Conservation (phyloP, 2,329 filamentous ascomycete species). For the Lecanicillium sp. region DNA sequence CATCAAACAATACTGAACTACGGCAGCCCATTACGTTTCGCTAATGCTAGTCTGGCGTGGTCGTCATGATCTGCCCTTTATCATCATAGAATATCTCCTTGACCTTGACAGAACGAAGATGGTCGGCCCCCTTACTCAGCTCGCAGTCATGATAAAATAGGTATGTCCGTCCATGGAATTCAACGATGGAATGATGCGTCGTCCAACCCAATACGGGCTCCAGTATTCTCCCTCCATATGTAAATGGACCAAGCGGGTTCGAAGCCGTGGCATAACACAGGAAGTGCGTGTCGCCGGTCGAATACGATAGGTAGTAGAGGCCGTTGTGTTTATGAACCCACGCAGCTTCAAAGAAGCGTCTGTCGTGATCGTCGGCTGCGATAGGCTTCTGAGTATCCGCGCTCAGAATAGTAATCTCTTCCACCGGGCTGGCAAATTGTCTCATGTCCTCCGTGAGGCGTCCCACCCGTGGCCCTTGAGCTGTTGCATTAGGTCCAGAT, state of each 20-base stretch:
- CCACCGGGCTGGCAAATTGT: constrained; percentile 44
- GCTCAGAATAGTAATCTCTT: constrained; percentile 57
- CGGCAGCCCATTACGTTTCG: no score
- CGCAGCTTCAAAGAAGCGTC: constrained; percentile 72
- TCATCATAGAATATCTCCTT: constrained; percentile 66
- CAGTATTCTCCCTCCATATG: constrained; percentile 60
- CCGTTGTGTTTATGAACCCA: constrained; percentile 69
- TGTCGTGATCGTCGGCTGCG: constrained; percentile 58
- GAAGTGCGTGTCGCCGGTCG: constrained; percentile 70
- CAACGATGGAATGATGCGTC: constrained; percentile 71
- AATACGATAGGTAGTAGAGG: constrained; percentile 69
- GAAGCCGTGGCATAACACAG: constrained; percentile 60
- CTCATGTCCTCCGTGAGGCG: constrained; percentile 58
- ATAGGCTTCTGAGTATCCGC: constrained; percentile 51
- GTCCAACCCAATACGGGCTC: constrained; percentile 76
- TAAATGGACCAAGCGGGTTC: constrained; percentile 63
- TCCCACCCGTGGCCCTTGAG: constrained; percentile 60
- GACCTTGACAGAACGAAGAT: constrained; percentile 66
- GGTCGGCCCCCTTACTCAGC: constrained; percentile 59
- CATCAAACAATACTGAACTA: no score
- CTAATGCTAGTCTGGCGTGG: constrained; percentile 16
- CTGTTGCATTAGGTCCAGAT: constrained; percentile 41
- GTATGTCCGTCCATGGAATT: constrained; percentile 64
- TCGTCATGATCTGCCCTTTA: constrained; percentile 50
- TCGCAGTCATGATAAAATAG: constrained; percentile 71